Percentiles rank a stretch among this genome's conserved stretches.
Evolutionary conservation across 352 stramenopile genomes (phyloP).

Genomic region (Pythium rhizo-oryzae): DNA sequence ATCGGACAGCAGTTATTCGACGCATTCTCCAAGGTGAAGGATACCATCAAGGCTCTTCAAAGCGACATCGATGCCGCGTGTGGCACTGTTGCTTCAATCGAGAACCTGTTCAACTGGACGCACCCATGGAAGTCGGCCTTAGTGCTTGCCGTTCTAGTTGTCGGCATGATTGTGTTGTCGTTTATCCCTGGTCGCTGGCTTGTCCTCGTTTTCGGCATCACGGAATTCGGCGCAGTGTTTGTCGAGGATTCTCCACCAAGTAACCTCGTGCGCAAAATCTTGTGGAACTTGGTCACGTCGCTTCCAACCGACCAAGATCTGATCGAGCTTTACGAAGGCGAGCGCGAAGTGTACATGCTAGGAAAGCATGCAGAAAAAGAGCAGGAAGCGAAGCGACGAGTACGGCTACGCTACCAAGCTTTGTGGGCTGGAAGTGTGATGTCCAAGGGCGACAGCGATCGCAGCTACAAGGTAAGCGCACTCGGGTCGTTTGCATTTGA

Average conservation of each 20-base stretch:
- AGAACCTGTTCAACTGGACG: slow-evolving; percentile 90
- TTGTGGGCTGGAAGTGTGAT: slow-evolving; percentile 64
- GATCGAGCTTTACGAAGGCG: slow-evolving; percentile 70
- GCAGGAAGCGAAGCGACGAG: slow-evolving; percentile 43
- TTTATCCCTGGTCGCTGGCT: slow-evolving; percentile 74
- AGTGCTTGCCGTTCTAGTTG: slow-evolving; percentile 52
- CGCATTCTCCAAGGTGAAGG: slow-evolving; percentile 84
- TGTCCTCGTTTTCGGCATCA: slow-evolving; percentile 71
- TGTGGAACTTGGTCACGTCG: slow-evolving; percentile 84
- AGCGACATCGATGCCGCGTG: slow-evolving; percentile 73
- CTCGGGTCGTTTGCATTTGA: neutral
- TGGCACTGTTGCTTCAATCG: slow-evolving; percentile 65
- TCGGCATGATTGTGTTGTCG: slow-evolving; percentile 59
- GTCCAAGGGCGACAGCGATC: slow-evolving; percentile 68
- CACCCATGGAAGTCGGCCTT: slow-evolving; percentile 85
- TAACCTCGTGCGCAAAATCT: slow-evolving; percentile 74
- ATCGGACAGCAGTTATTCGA: slow-evolving; percentile 77
- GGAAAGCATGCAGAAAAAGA: slow-evolving; percentile 50
- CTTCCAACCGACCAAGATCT: slow-evolving; percentile 81
- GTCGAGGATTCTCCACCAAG: slow-evolving; percentile 78
- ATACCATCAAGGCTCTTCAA: slow-evolving; percentile 76
- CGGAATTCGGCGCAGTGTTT: slow-evolving; percentile 78
- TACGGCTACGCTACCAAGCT: slow-evolving; percentile 67
- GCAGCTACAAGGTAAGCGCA: slow-evolving; percentile 64
- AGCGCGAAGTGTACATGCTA: slow-evolving; percentile 66